phyloP scores from a whole-genome alignment of 1,284 basidiomycete genomes.

The Polyporus tsugae region DNA sequence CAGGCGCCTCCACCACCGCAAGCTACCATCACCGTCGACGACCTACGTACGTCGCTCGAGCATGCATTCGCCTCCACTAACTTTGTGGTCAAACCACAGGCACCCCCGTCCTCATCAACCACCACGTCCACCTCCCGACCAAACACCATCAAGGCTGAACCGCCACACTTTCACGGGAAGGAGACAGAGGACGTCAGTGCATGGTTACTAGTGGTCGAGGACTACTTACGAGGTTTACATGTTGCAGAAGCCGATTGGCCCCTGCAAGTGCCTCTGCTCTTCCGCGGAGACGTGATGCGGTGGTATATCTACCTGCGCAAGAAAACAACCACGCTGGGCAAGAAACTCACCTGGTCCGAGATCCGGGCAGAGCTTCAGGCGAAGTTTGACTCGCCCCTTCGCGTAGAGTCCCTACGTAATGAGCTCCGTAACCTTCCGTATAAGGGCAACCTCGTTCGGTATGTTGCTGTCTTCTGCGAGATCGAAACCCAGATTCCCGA shows the following conservation, averaged over 20 bases:
- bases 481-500: not conserved
- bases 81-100: not conserved
- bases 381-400: not conserved
- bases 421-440: not conserved
- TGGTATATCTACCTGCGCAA: not conserved
- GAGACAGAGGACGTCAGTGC: not conserved
- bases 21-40: not conserved
- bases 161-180: not conserved
- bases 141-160: not conserved
- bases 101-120: not conserved
- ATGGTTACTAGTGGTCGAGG: not conserved
- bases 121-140: not conserved
- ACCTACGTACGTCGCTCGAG: not conserved
- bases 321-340: not conserved
- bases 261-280: not conserved
- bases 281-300: not conserved
- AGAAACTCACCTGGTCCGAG: not conserved
- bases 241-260: not conserved
- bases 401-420: not conserved
- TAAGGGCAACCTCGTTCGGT: not conserved
- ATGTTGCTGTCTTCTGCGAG: not conserved
- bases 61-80: not conserved
- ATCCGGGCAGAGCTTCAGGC: not conserved
- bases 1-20: not conserved
- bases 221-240: not conserved